Evolutionary conservation across 352 stramenopile genomes (phyloP), one percentile per base, ranked within the genome.

Genomic region (Phytophthora foliorum): DNA sequence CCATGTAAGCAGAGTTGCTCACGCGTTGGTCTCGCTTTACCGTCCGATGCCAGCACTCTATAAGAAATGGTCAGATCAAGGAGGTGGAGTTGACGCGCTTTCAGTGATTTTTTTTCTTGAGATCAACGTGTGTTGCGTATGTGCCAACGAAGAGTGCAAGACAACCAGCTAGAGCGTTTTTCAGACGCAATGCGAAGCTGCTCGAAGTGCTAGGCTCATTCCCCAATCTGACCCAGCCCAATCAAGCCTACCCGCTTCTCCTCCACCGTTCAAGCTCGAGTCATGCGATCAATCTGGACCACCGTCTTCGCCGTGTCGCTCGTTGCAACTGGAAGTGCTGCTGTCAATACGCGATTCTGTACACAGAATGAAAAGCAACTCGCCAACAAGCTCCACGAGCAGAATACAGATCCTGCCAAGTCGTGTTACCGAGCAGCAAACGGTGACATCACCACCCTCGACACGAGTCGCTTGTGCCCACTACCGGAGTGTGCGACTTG

Each of bases 301-400:
- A 61, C 54, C 25, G 21, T 72, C 57, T 57, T 67, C 3, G 49
- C 51, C 13, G 45, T 74, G 42, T 46, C 54, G 27, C 39, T 86
- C 13, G 17, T 75, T 54, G 57, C 65, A n/a, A 32, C 51, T 17
- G 27, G 39, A 22, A 63, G 51, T 55, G 38, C 45, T 36, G 56
- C 59, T 13, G 48, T 75, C 64, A 45, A 67, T 19, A 72, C 82
- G 45, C 56, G 61, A 55, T 82, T 89, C 68, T 92, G 84, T 66
- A 79, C 74, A 46, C 75, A 87, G 49, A 21, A 62, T 21, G 51
- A 92, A 64, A 83, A 82, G 57, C 61, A 88, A 65, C 36, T 64
- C 34, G 67, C 83, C 52, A 92, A 88, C 77, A 74, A 81, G 67
- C 71, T 90, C 46, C 79, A 87, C 22, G 45, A 84, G n/a, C 80